Base-by-base conservation (phyloP, 2,329 filamentous ascomycete species). In the Exophiala oligosperma region DNA sequence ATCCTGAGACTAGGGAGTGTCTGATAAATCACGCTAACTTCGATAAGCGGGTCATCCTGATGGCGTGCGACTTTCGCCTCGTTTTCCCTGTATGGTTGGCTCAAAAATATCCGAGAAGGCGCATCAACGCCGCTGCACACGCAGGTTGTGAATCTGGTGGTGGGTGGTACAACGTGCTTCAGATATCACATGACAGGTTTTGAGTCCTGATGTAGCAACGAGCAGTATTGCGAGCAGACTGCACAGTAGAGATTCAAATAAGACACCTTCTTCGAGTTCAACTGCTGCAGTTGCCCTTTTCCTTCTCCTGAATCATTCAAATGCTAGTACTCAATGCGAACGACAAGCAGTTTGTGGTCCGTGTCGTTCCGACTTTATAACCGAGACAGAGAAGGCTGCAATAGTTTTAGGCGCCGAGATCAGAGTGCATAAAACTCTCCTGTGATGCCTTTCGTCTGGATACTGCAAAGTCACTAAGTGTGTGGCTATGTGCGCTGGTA, bases 381-480 rank as follows among this genome's bases (percentile, higher is more conserved):
- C 59, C 12, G 63, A 64, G 40, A 59, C 63, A 26, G 64, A 70
- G 32, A 67, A 71, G 54, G 55, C 80, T 47, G 61, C 56, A 12
- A 64, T 74, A 68, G 24, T 68, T 68, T n/a, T 62, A 61, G 11
- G 24, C 73, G 5, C 78, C 78, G 3, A 71, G 76, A 4, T 67
- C 71, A 35, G 32, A 35, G 6, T 11, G 11, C 32, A 9, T 6
- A 6, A 35, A 5, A 9, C 6, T 9, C 32, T 9, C 9, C 9
- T 35, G 6, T 9, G 2, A 11, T 11, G 6, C 11, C 32, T 35
- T 8, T 35, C 26, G 7, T 35, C 77, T 1, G 60, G 61, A 7
- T 82, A 79, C 63, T 66, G 69, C 47, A 67, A 72, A 21, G 70
- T 71, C 9, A 54, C 81, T 2, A 81, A 75, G 74, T 74, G 67